Base-by-base conservation (phyloP, 108 stramenopile genomes). In the Nannochloropsis oceanica region DNA sequence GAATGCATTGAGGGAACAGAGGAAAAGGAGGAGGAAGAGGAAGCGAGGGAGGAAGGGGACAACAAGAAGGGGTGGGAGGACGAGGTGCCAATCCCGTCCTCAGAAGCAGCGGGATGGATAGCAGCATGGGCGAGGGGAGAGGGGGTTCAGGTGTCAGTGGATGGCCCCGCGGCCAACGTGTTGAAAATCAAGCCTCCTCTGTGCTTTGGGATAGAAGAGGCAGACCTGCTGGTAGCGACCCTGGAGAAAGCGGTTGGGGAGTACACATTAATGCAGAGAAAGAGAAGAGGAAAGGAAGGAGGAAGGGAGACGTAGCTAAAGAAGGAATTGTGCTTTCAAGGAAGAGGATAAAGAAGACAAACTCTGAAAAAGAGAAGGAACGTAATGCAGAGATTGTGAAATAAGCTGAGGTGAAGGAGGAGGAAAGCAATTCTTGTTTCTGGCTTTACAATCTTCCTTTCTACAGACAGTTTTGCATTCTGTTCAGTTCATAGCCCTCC, bases 161-260 rank as follows among this genome's bases (percentile, higher is more conserved):
- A 98, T 90, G 98, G 96, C 20, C 90, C 90, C 11, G 80, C 93
- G 84, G 93, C 94, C 43, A 98, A 97, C 86, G 96, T 97, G 0
- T 79, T 98, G 42, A 94, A 95, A 13, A 88, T 98, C 46, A 98
- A 98, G 92, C 98, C 98, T 13, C 98, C 98, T 1, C 83, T 98
- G 91, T 91, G 90, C n/a, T 98, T 98, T 91, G 89, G 89, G 27
- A 89, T 91, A 87, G 86, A 89, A 34, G 93, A 96, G 86, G 95
- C 90, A 14, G 91, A 93, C 42, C 22, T 22, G 26, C 80, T 81
- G 59, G 59, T 73, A 3, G 59, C 22, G 9, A n/a, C n/a, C 22
- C n/a, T 73, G 59, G 59, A 73, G n/a, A 18, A 8, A n/a, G 59
- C 59, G 59, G 59, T 73, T 2, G 59, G 59, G 7, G 59, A 73